Conservation (phyloP, 768 basidiomycete genomes). For the Hypsizygus marmoreus region DNA sequence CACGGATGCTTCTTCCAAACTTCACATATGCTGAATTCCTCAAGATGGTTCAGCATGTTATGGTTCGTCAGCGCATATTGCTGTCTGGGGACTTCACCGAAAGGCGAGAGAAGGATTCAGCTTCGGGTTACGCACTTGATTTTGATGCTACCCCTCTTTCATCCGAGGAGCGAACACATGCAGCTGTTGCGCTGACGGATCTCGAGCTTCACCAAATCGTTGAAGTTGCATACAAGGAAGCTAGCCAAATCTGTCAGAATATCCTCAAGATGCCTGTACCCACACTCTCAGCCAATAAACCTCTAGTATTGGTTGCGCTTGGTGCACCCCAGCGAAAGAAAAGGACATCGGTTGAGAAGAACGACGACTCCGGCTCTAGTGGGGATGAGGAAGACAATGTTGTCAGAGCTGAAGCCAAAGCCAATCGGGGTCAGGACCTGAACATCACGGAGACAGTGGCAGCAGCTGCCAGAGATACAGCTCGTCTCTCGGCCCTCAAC, state of each 20-base stretch:
- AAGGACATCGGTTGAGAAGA: background rate
- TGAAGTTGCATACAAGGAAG: background rate
- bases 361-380: background rate
- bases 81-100: slow-evolving; percentile 18
- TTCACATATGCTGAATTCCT: slow-evolving; percentile 29
- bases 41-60: slow-evolving; percentile 25
- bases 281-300: background rate
- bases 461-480: slow-evolving; percentile 10
- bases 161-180: background rate
- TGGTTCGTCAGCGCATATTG: slow-evolving; percentile 25
- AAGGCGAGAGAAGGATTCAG: background rate
- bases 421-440: background rate
- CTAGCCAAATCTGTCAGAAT: background rate
- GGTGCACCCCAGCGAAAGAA: background rate
- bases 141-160: slow-evolving; percentile 3
- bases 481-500: slow-evolving; percentile 13
- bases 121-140: slow-evolving; percentile 3
- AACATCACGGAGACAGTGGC: background rate
- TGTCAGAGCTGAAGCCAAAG: background rate
- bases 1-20: slow-evolving; percentile 25
- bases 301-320: background rate
- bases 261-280: slow-evolving; percentile 2
- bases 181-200: background rate
- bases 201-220: slow-evolving; percentile 1
- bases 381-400: background rate